A percentile compares a stretch with the other conserved stretches of the same genome.
These are phyloP conservation scores for Podila clonocystis DNA, from an alignment of 192 early-diverging fungal species.

Conservation along the genomic window DNA sequence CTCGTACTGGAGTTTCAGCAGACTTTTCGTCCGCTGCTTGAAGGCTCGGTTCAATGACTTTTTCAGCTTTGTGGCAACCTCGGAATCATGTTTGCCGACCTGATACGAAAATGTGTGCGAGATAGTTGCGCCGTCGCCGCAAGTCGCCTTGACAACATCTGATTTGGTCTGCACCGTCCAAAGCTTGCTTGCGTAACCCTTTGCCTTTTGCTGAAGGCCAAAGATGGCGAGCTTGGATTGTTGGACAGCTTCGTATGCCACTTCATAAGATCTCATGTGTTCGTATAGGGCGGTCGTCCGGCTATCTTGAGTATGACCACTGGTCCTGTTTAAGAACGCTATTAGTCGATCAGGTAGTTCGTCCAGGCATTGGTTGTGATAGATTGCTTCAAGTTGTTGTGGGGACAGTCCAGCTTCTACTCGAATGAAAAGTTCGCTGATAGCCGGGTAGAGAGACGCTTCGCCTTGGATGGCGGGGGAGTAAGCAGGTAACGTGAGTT, in stretches of 20 bases:
- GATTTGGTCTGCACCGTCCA: slow-evolving; percentile 45
- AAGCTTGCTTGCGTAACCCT: slow-evolving; percentile 45
- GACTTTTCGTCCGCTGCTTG: slow-evolving; percentile 32
- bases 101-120: slow-evolving; percentile 40
- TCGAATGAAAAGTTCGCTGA: not conserved
- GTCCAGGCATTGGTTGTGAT: slow-evolving; percentile 13
- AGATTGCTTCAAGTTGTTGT: slow-evolving; percentile 11
- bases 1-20: slow-evolving; percentile 31
- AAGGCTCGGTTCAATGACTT: slow-evolving; percentile 26
- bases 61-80: slow-evolving; percentile 36
- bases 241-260: slow-evolving; percentile 34
- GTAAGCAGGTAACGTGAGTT: not conserved
- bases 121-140: slow-evolving; percentile 36
- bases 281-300: slow-evolving; percentile 3
- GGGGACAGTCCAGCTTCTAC: not conserved
- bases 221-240: slow-evolving; percentile 31
- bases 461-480: not conserved
- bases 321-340: not conserved
- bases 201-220: slow-evolving; percentile 43
- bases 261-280: slow-evolving; percentile 21
- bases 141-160: slow-evolving; percentile 30
- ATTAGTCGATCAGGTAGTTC: slow-evolving; percentile 10
- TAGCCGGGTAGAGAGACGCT: not conserved
- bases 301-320: not conserved
- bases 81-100: slow-evolving; percentile 32